Evolutionary conservation across 352 stramenopile genomes (phyloP), one percentile per base, ranked within the genome.

Genomic region (Pythium biforme): DNA sequence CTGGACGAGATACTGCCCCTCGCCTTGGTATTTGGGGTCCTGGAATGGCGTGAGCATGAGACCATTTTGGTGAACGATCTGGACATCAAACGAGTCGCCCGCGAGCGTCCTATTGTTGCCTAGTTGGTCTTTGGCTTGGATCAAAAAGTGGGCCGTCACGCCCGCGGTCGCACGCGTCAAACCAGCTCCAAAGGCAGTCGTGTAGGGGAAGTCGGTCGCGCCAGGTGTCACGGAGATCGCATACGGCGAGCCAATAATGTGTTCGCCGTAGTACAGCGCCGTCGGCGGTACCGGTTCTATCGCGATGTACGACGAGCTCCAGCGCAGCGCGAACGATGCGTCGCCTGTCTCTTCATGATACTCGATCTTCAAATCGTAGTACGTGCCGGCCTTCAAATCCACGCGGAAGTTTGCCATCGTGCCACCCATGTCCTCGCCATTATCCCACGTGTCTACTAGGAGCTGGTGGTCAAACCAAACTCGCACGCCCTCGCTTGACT

Each of bases 161-260:
- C 96, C 97, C 22, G 93, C 94, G 2, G 76, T 90, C 9, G 90
- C 90, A 17, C 57, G 54, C 19, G 61, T 74, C 4, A 98, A 57
- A 0, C 93, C 94, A 10, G 72, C 59, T 2, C 95, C 94, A 50
- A 79, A 96, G 2, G 96, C 95, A 4, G 81, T 96, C 12, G 95
- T 98, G 57, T 97, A 97, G 10, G 94, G 94, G 72, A 98, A 99
- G 60, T 99, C 95, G 4, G 90, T 96, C 17, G 92, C 90, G 10
- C 96, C 96, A 17, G 97, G 93, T 1, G 94, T 89, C 22, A 99
- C 81, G 2, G 68, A 56, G 19, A 97, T 89, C 1, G 75, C 60
- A 66, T 97, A 99, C 12, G 97, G 96, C 68, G 92, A 98, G 17
- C 93, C 95, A 37, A 95, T 68, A 57, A 99, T 98, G 62, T 98